A percentile compares a stretch with the other conserved stretches of the same genome.
These are phyloP conservation scores for Bidens hawaiensis DNA, from an alignment of 140 eudicot genomes.

Conservation along the genomic window DNA sequence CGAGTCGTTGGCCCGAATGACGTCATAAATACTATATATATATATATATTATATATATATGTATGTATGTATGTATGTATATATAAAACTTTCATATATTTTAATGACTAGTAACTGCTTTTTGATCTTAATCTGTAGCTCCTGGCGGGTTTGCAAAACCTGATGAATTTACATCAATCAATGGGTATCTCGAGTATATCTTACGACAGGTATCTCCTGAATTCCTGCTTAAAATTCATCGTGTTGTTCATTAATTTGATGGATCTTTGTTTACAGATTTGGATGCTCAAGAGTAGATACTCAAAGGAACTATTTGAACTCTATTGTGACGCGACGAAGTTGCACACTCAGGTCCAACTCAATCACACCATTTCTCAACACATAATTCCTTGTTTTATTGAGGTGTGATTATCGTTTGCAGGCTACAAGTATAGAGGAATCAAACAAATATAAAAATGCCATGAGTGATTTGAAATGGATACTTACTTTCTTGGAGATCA, in stretches of 20 bases:
- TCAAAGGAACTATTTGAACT: background rate
- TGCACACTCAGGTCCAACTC: slow-evolving; percentile 20
- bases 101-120: background rate
- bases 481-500: slow-evolving; percentile 11
- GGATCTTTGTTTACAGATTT: slow-evolving; percentile 17
- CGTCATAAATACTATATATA: no score
- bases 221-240: background rate
- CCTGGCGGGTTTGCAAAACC: slow-evolving; percentile 1
- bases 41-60: no score
- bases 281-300: background rate
- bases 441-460: background rate
- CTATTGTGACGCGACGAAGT: background rate
- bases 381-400: background rate
- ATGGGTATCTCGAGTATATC: slow-evolving; percentile 15
- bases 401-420: slow-evolving; percentile 11
- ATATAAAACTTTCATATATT: no score
- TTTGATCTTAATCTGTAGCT: slow-evolving; percentile 21
- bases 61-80: no score
- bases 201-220: slow-evolving; percentile 24
- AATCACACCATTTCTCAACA: background rate
- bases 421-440: background rate
- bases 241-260: background rate
- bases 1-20: no score
- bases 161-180: background rate
- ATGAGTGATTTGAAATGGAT: slow-evolving; percentile 3